Evolutionary conservation across 1,139 yeast species (phyloP), one percentile per base, ranked within the genome.

Genomic region (Candida pseudoviswanathii): DNA sequence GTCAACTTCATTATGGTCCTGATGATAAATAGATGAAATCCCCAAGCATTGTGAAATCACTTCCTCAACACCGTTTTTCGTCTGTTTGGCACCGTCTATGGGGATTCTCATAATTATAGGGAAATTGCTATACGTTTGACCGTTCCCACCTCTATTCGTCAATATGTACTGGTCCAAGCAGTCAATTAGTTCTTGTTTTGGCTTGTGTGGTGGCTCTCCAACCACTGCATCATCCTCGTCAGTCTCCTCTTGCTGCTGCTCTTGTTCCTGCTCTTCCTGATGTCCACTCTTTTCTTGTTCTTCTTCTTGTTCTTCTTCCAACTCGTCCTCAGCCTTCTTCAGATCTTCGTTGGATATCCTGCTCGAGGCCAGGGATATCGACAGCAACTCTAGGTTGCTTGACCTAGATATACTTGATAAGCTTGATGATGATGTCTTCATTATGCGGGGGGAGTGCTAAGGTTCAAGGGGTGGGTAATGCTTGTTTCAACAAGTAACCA

Each of bases 41-140:
- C 45, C 45, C 36, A 45, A 29, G 30, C 41, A 47, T 38, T 44
- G 39, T 5, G 46, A 44, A 34, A 48, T 33, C 8, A 50, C 24
- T 3, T 34, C 34, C 32, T 48, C 45, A 34, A 49, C 41, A 10
- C 36, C 25, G 2, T 30, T 11, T 38, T 32, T 31, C 3, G 41
- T 37, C 27, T 43, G 41, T 24, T 37, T 7, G 3, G 39, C 29
- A 3, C 29, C 38, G 6, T 27, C 26, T 43, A 45, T 22, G 8
- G 43, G 42, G 4, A 55, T 44, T 26, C 48, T 49, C 31, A 54
- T 38, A 25, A 51, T 41, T 3, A 53, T 52, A 2, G 59, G 58
- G 26, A 56, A 56, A 43, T 46, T 50, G 21, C 49, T 48, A 39
- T 45, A 50, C 9, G 44, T 45, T 22, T 39, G 33, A 5, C 46